phyloP scores from a whole-genome alignment of 2,329 filamentous ascomycete genomes.

The Phoma herbarum region DNA sequence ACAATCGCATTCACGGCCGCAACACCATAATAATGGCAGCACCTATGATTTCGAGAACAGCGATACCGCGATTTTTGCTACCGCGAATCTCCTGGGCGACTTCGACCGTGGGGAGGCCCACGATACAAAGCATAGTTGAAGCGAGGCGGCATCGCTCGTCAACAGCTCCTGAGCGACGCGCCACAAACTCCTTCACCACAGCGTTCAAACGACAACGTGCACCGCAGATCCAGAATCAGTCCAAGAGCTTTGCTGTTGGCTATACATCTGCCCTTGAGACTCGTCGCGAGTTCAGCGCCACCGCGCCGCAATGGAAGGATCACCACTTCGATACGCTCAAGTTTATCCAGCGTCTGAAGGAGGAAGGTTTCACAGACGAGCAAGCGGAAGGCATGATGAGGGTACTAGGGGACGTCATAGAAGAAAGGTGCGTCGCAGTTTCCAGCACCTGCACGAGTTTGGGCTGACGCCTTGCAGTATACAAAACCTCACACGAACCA shows the following conservation, averaged over 20 bases:
- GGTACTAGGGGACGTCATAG: constrained; percentile 93
- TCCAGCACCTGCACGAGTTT: background rate
- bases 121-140: constrained; percentile 23
- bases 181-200: constrained; percentile 17
- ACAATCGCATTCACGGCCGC: constrained; percentile 22
- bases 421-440: constrained; percentile 74
- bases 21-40: constrained; percentile 41
- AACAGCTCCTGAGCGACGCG: constrained; percentile 26
- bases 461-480: constrained; percentile 65
- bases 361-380: constrained; percentile 93
- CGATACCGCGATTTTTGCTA: constrained; percentile 51
- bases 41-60: constrained; percentile 33
- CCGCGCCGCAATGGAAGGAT: constrained; percentile 69
- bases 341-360: constrained; percentile 88
- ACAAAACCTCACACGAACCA: constrained; percentile 94
- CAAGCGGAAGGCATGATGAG: constrained; percentile 99
- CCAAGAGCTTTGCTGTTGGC: constrained; percentile 12
- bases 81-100: constrained; percentile 49
- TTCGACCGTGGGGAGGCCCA: constrained; percentile 33
- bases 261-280: constrained; percentile 17
- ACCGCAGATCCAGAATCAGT: constrained; percentile 13
- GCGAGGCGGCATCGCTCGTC: constrained; percentile 28
- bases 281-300: constrained; percentile 70
- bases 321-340: constrained; percentile 99
- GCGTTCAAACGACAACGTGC: constrained; percentile 20